Percentiles rank a stretch among this genome's conserved stretches.
phyloP scores from a whole-genome alignment of 495 filamentous ascomycete genomes.

The Penicillium dipodomyicola region DNA sequence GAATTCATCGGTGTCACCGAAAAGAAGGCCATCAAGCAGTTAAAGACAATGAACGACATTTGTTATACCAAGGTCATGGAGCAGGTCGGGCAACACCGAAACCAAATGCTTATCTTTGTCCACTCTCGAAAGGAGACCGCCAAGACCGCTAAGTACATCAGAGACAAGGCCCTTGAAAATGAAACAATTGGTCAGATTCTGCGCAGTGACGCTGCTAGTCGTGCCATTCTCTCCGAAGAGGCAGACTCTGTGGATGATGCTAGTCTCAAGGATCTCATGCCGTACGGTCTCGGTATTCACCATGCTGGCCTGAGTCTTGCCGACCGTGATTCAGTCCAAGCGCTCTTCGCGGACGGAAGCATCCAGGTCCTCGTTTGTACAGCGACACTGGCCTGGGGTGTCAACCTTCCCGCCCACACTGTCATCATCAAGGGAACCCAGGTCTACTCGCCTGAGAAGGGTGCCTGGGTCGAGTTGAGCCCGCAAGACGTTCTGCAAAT shows the following conservation, averaged over 20 bases:
- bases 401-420: slow-evolving; percentile 95
- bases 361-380: slow-evolving; percentile 97
- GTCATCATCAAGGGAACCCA: slow-evolving; percentile 98
- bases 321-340: slow-evolving; percentile 92
- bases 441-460: slow-evolving; percentile 97
- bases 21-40: slow-evolving; percentile 97
- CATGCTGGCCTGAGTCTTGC: slow-evolving; percentile 94
- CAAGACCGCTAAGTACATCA: slow-evolving; percentile 92
- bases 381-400: slow-evolving; percentile 96
- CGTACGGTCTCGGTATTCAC: slow-evolving; percentile 97
- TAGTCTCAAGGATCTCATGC: slow-evolving; percentile 90
- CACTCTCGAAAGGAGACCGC: slow-evolving; percentile 97
- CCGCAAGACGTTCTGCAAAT: slow-evolving; percentile 98
- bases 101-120: slow-evolving; percentile 98
- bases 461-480: slow-evolving; percentile 96
- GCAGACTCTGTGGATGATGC: slow-evolving; percentile 78
- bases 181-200: slow-evolving; percentile 97
- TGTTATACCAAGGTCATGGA: slow-evolving; percentile 97
- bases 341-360: slow-evolving; percentile 84
- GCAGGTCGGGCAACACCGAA: slow-evolving; percentile 83
- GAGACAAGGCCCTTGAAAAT: slow-evolving; percentile 92
- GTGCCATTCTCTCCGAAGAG: slow-evolving; percentile 82
- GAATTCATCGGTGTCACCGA: slow-evolving; percentile 98
- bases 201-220: slow-evolving; percentile 85
- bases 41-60: slow-evolving; percentile 99